A percentile compares a stretch with the other conserved stretches of the same genome.
Evolutionary conservation across 2,329 filamentous ascomycete species (phyloP).

Genomic region (Fusarium sp.): DNA sequence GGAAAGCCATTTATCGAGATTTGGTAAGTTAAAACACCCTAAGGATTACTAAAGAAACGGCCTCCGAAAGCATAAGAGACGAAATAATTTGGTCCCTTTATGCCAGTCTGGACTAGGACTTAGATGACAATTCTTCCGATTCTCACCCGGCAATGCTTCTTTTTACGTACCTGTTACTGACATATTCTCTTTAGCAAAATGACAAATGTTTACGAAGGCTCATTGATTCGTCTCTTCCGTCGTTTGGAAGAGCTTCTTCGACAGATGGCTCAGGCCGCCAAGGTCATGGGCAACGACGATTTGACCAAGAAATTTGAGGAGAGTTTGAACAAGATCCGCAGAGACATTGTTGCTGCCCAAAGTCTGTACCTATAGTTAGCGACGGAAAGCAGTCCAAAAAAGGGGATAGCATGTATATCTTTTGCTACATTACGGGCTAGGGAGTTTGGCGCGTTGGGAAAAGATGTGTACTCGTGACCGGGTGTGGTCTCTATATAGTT

Average conservation of each 20-base stretch:
- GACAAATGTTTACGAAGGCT: constrained; percentile 98
- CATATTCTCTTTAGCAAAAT: constrained; percentile 77
- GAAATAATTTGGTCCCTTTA: too few species aligned
- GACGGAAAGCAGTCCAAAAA: constrained; percentile 5
- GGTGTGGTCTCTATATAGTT: constrained; percentile 9
- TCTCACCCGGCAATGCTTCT: neutral
- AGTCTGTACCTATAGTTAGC: constrained; percentile 82
- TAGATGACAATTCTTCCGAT: neutral
- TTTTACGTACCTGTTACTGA: constrained; percentile 30
- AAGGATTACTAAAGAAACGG: too few species aligned
- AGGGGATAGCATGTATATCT: constrained; percentile 32
- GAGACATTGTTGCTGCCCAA: constrained; percentile 95
- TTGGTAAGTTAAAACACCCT: constrained; percentile 72
- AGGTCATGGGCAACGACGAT: constrained; percentile 98
- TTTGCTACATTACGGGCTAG: constrained; percentile 36
- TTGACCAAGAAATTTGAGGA: constrained; percentile 91
- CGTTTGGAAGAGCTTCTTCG: constrained; percentile 92
- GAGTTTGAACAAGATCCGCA: constrained; percentile 83
- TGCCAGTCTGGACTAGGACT: too few species aligned
- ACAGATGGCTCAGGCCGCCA: constrained; percentile 94
- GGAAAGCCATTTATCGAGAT: constrained; percentile 92
- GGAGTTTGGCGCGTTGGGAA: constrained; percentile 44
- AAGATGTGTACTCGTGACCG: constrained; percentile 25
- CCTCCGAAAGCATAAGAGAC: too few species aligned
- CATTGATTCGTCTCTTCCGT: constrained; percentile 93